Evolutionary conservation across 345 rosid species (phyloP), one percentile per base, ranked within the genome.

Genomic region (Luvunga scandens): DNA sequence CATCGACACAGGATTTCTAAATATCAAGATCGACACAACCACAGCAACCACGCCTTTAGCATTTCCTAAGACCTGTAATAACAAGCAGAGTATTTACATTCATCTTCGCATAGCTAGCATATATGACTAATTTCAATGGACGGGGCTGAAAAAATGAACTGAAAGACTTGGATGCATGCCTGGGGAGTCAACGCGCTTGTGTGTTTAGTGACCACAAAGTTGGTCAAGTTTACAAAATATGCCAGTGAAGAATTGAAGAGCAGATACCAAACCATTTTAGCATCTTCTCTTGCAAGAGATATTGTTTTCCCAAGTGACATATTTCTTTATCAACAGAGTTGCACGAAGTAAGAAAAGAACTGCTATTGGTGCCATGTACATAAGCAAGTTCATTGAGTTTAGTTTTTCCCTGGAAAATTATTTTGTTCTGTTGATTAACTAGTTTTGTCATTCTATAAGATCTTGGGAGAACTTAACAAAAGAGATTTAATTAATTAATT

Each of bases 41-140:
- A 87, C 92, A 6, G 90, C 91, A 24, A 90, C 91, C 2, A 89
- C 91, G 0, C 91, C 88, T 85, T 88, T 89, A 31, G 94, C 92
- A 82, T 89, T 90, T 36, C 94, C 92, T 42, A 89, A 77, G 68
- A 89, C 94, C 92, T 90, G 83, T 25, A 75, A 66, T 19, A 2
- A 66, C 45, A 13, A 45, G 50, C 18, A 45, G 50, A 13, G 18
- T 45, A 45, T 45, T 13, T 13, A 45, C 50, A 45, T 45, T 45
- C 50, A 45, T 45, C 50, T 13, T 13, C 50, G 1, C 3, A 45
- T 45, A 45, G 18, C 50, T 13, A 45, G 50, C 50, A 13, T 45
- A 45, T 45, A 3, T 45, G 18, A 45, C 50, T 45, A 45, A 45
- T 13, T 45, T 45, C 50, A 12, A 16, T 45, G 5, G 50, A 45